A percentile compares a stretch with the other conserved stretches of the same genome.
Evolutionary conservation across 1,284 basidiomycete genomes (phyloP).

Genomic region (Pyrrhoderma noxium): DNA sequence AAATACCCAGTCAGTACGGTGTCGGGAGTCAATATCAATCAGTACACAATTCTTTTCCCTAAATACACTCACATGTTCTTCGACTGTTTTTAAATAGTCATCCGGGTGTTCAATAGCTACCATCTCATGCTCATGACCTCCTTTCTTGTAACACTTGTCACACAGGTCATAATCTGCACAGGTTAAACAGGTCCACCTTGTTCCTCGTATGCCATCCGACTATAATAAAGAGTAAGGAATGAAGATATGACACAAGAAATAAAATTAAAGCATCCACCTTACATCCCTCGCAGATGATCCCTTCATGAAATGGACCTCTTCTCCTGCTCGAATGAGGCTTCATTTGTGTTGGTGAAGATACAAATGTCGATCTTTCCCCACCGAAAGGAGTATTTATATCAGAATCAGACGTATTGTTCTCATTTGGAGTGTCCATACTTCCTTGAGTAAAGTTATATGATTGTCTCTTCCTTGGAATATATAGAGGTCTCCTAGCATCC

Average conservation of each 20-base stretch:
- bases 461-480: too few relatives aligned
- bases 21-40: background rate
- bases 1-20: too few relatives aligned
- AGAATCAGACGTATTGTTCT: too few relatives aligned
- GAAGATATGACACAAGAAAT: background rate
- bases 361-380: too few relatives aligned
- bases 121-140: conserved; percentile 20
- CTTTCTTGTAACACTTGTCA: conserved; percentile 19
- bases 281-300: conserved; percentile 10
- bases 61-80: conserved; percentile 13
- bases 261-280: conserved; percentile 2
- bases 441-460: too few relatives aligned
- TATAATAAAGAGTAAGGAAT: background rate
- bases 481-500: too few relatives aligned
- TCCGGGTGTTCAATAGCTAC: conserved; percentile 19
- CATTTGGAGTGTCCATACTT: too few relatives aligned
- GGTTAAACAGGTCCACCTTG: conserved; percentile 17
- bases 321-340: too few relatives aligned
- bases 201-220: conserved; percentile 13
- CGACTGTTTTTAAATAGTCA: conserved; percentile 12
- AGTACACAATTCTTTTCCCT: conserved; percentile 1
- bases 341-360: too few relatives aligned
- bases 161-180: conserved; percentile 20
- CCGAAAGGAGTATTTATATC: too few relatives aligned
- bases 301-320: conserved; percentile 3